phyloP scores from a whole-genome alignment of 257 asterid genomes.

The Vinca minor region DNA sequence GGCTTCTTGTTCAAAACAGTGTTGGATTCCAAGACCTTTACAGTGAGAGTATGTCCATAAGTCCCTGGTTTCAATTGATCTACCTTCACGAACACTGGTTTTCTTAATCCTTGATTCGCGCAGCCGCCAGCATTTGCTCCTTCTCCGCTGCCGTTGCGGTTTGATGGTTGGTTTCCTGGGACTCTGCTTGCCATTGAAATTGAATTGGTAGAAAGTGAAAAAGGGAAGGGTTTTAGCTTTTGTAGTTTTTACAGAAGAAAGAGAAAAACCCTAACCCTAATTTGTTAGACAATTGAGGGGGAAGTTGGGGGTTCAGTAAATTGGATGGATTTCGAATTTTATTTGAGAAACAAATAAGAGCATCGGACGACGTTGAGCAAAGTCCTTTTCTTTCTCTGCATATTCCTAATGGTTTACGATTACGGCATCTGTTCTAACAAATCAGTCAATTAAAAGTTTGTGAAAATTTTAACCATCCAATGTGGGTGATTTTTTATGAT shows the following conservation, averaged over 20 bases:
- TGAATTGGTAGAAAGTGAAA: not conserved
- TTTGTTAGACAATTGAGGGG: not conserved
- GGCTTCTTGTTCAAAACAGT: constrained; percentile 68
- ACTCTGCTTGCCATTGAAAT: constrained; percentile 49
- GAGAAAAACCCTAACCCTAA: constrained; percentile 50
- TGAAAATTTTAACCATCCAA: too few relatives aligned
- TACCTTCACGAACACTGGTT: constrained; percentile 66
- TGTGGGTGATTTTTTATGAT: too few relatives aligned
- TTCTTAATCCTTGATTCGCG: constrained; percentile 47
- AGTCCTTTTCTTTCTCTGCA: not conserved
- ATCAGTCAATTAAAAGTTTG: too few relatives aligned
- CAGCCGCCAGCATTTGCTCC: constrained; percentile 11
- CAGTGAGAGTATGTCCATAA: constrained; percentile 53
- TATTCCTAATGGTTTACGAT: not conserved
- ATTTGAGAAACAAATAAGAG: not conserved
- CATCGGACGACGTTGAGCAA: constrained; percentile 2
- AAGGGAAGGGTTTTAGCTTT: not conserved
- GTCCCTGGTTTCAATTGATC: constrained; percentile 66
- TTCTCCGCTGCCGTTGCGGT: constrained; percentile 27
- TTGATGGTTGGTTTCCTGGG: constrained; percentile 16
- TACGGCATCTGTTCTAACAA: not conserved
- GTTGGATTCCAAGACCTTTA: constrained; percentile 54
- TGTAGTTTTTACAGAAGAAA: not conserved
- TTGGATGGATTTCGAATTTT: not conserved
- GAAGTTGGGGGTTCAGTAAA: not conserved